A percentile compares a stretch with the other conserved stretches of the same genome.
These are phyloP conservation scores for Chrysoporthe austroafricana DNA, from an alignment of 2,329 filamentous ascomycete genomes.

Conservation along the genomic window DNA sequence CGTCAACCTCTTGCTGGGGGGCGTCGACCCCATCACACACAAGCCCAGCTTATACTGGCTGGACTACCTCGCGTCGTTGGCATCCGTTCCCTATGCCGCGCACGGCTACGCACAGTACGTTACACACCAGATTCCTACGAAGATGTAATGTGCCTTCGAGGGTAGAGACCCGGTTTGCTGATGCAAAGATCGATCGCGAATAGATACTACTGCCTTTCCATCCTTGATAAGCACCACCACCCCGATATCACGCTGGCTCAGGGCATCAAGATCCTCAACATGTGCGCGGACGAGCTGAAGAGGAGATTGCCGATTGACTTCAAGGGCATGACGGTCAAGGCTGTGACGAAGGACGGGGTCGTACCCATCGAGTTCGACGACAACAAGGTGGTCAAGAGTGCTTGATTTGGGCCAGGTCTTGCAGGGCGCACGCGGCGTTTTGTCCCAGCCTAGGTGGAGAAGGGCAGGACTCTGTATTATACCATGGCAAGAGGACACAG, in stretches of 20 bases:
- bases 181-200: constrained; percentile 21
- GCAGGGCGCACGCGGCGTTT: constrained; percentile 20
- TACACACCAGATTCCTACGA: constrained; percentile 1
- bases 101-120: constrained; percentile 95
- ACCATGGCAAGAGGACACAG: constrained; percentile 28
- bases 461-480: constrained; percentile 34
- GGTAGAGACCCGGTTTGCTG: constrained; percentile 31
- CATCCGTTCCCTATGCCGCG: constrained; percentile 89
- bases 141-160: too few relatives aligned
- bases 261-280: constrained; percentile 87
- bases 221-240: constrained; percentile 98
- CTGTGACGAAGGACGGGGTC: constrained; percentile 92
- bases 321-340: constrained; percentile 95
- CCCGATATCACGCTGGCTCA: constrained; percentile 88
- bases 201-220: constrained; percentile 96
- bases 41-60: constrained; percentile 96
- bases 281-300: constrained; percentile 98
- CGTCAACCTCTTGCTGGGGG: constrained; percentile 93
- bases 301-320: constrained; percentile 96
- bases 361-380: constrained; percentile 84
- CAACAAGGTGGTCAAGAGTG: constrained; percentile 68
- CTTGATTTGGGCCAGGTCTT: constrained; percentile 54
- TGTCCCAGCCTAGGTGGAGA: constrained; percentile 10
- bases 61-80: constrained; percentile 90
- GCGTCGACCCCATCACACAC: constrained; percentile 87